Evolutionary conservation across 129 eudicot genomes (phyloP), one percentile per base, ranked within the genome.

Genomic region (Flaveria brownii): DNA sequence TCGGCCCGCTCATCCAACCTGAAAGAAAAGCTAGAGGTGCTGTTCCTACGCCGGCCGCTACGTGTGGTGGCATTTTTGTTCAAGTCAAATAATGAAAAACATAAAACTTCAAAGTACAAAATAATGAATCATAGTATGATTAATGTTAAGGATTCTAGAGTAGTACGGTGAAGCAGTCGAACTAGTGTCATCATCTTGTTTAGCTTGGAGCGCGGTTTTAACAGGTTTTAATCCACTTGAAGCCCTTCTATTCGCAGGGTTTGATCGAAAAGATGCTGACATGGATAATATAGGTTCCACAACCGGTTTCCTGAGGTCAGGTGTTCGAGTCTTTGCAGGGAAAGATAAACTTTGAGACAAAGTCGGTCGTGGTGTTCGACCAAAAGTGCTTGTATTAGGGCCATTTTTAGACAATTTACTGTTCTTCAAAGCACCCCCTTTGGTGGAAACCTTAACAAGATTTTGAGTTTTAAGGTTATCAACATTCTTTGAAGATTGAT

Each of bases 1-100:
- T 95, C 97, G 50, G 96, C 99, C 39, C 99, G 96, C 77, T 89
- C 90, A 64, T 91, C 89, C 86, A 86, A 81, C 77, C 91, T 83
- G 81, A 79, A 91, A 47, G 96, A 84, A 81, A 89, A 91, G 28
- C 83, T 88, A 8, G 87, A 70, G 10, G 68, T 69, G 77, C 85
- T 82, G 73, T 61, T 80, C 84, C 83, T 86, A 54, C 13, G 82
- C 55, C 82, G 85, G 6, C 84, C 80, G 25, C 77, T 65, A 18
- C 85, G 72, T 28, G 86, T 84, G 72, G 56, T 68, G 55, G 33
- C 5, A 10, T 63, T 75, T 64, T 65, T 75, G 50, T 76, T 45
- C 81, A 57, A 9, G 2, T 15, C 36, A 61, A 68, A 69, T 36
- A 71, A 16, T 15, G 43, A 30, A 30, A 71, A 14, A 49, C 62